Evolutionary conservation across 176 grass and related monocot species (phyloP), one percentile per base, ranked within the genome.

Genomic region (Zea luxurians): DNA sequence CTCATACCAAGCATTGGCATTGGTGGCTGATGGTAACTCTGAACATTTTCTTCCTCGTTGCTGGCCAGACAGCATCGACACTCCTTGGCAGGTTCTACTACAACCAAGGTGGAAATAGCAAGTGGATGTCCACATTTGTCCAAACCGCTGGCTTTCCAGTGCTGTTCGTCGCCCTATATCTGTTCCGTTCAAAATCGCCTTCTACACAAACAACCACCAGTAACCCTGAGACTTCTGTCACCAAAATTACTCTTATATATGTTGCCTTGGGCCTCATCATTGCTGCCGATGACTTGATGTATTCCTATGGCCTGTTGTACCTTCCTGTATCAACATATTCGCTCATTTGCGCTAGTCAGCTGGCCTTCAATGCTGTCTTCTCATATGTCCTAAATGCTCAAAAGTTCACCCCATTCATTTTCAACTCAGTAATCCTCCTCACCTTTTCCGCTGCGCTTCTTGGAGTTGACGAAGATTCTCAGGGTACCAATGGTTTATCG

Each of bases 71-170:
- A 0, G 53, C 85, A 8, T 84, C 91, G 6, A 88, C 80, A 5
- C 91, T 97, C 42, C 85, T 94, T 66, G 95, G 89, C 10, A 89
- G 95, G 55, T 97, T 97, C 77, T 97, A 97, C 85, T 94, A 94
- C 80, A 82, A 97, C 79, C 83, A 97, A 92, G 95, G 95, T 43
- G 95, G 95, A 43, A 90, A 90, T 50, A 94, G 91, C 84, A 92
- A 94, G 46, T 97, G 95, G 91, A 86, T 97, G 87, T 79, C 89
- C 71, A 88, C 95, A 18, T 70, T 97, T 67, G 71, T 93, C 64
- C 91, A 90, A 59, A 91, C 91, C 3, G 84, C 86, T 55, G 91
- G 78, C 66, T 97, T 94, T 50, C 95, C 95, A 0, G 74, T 97
- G 8, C 53, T 97, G 48, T 84, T 87, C 43, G 4, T 97, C 69